Evolutionary conservation across 1,284 basidiomycete species (phyloP), one percentile per base, ranked within the genome.

Genomic region (Apiotrichum sp.): DNA sequence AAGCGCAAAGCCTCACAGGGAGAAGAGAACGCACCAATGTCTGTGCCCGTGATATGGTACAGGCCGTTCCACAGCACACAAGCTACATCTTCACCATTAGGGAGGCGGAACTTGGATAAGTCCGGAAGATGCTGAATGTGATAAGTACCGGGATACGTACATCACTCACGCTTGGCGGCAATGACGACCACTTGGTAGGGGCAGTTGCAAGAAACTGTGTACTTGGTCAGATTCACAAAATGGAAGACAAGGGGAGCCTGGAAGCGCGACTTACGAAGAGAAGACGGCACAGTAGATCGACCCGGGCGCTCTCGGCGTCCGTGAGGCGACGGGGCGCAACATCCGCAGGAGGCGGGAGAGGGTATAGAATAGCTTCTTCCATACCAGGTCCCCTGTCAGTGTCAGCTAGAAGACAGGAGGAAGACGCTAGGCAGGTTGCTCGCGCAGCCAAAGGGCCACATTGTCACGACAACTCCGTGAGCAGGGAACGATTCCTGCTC

Each of bases 11-110:
- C 6, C 6, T 3, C 5, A 16, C 22, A 7, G 13, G 10, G 46
- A 16, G 16, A 8, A 16, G 46, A 9, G 22, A 38, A 61, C 76
- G 56, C 51, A 78, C 77, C 72, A 46, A 79, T 77, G 58, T 79
- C 79, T 7, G 90, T 93, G 16, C 91, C 91, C 0, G 90, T 93
- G 74, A 95, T 89, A 70, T 93, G 88, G 68, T 90, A 93, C 35
- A 89, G 79, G 3, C 89, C 86, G 55, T 86, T 85, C 91, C 91
- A 95, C 33, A 89, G 81, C 9, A 93, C 87, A 71, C 91, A 95
- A 5, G 87, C 85, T 46, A 95, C 88, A 65, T 86, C 86, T 75
- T 95, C 91, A 52, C 87, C 85, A 58, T 87, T 85, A 0, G 89
- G 89, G 9, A 93, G 81, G 36, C 85, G 80, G 72, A 93, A 93